Base-by-base conservation (phyloP, 805 yeast species). In the Scheffersomyces lignosus region DNA sequence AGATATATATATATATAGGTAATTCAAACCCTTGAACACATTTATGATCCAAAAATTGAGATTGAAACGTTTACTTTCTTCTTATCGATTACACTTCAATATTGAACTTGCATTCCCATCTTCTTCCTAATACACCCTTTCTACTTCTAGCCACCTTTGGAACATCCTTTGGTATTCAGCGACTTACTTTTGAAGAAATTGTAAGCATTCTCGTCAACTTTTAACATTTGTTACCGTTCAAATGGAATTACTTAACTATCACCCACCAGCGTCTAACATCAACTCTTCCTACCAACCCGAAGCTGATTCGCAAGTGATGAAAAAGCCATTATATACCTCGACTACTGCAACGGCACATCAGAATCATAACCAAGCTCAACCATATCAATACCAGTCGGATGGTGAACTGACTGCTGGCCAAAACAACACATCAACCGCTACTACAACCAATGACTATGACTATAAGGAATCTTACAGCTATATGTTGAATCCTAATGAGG, bases 391-490 rank as follows among this genome's bases (percentile, higher is more conserved):
- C 18, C 31, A 35, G 9, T 32, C 37, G 9, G 45, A 42, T 13
- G 36, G 15, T 28, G 45, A 41, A 22, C 35, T 36, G 41, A 36
- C 29, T 26, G 15, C 27, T 13, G 29, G 29, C 7, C 27, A 22
- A 22, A 17, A 16, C 27, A 31, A 31, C 20, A 20, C 24, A 7
- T 20, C 24, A 7, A 20, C 18, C 22, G 29, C 35, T 10, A 30
- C 44, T n/a, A 33, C 31, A 8, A 27, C 29, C 14, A 26, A 33
- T 18, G 47, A 43, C 9, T 40, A 40, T 15, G 47, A 43, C 17
- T 43, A 37, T 31, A 38, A 38, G 27, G 47, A 43, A 17, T 37
- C 43, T 14, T 43, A 43, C 29, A 37, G 41, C 27, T 40, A 43
- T 25, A 30, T 33, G 33, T 29, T 37, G 36, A 33, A 22, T 14